phyloP scores from a whole-genome alignment of 345 rosid species.

The Moricandia moricandioides region DNA sequence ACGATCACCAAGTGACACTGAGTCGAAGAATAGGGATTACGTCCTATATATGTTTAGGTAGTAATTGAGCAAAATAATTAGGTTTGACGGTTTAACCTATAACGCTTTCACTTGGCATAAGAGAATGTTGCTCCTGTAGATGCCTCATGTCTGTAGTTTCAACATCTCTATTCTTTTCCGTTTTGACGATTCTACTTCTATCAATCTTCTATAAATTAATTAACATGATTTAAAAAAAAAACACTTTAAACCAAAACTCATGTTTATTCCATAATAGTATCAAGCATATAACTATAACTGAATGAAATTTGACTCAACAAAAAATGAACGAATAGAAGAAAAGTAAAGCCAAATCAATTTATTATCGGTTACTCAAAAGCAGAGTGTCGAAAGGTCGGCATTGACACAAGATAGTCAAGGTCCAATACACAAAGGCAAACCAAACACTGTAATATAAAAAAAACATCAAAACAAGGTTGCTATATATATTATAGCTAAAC shows the following conservation, averaged over 20 bases:
- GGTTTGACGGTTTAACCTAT: too few species aligned
- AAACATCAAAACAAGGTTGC: background rate
- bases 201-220: too few species aligned
- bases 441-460: background rate
- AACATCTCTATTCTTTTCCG: too few species aligned
- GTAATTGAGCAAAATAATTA: too few species aligned
- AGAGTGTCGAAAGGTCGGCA: background rate
- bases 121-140: too few species aligned
- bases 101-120: too few species aligned
- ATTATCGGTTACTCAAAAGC: background rate
- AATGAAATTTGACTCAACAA: background rate
- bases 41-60: too few species aligned
- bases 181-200: too few species aligned
- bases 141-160: too few species aligned
- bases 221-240: too few species aligned
- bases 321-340: background rate
- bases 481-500: background rate
- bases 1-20: too few species aligned
- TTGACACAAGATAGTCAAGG: background rate
- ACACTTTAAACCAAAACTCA: background rate
- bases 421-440: background rate
- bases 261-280: background rate
- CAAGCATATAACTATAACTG: background rate
- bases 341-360: background rate
- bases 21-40: too few species aligned